Conservation (phyloP, 2,329 filamentous ascomycete genomes). For the Xylariales sp. region DNA sequence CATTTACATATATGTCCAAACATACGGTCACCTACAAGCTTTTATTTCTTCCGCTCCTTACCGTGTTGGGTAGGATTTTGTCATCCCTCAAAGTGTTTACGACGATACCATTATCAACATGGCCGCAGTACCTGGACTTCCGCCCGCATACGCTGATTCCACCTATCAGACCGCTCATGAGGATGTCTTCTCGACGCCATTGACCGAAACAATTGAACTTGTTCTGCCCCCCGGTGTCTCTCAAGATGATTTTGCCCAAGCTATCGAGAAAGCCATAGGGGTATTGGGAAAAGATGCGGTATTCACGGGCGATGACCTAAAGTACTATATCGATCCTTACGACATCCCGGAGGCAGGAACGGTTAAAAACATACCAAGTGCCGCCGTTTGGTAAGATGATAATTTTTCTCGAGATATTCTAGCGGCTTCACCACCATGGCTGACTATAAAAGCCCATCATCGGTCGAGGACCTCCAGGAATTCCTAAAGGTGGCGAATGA, state of each 20-base stretch:
- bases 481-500: constrained; percentile 50
- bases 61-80: not conserved
- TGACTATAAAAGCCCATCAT: constrained; percentile 46
- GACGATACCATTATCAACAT: constrained; percentile 16
- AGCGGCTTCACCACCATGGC: not conserved
- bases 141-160: constrained; percentile 52
- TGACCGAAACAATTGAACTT: constrained; percentile 51
- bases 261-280: constrained; percentile 51
- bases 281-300: constrained; percentile 55
- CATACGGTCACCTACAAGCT: not conserved
- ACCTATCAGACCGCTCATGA: constrained; percentile 57
- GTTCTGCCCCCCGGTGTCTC: constrained; percentile 56
- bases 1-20: constrained; percentile 6
- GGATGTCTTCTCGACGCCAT: constrained; percentile 55
- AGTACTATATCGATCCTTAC: constrained; percentile 60
- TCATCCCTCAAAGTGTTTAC: not conserved
- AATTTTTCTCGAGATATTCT: not conserved
- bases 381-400: constrained; percentile 54
- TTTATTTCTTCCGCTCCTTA: not conserved
- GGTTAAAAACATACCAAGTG: constrained; percentile 56
- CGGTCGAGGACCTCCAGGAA: constrained; percentile 48
- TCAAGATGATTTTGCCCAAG: constrained; percentile 52
- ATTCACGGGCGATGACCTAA: constrained; percentile 52
- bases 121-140: constrained; percentile 29
- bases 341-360: constrained; percentile 56